Evolutionary conservation across 1,139 yeast species (phyloP), one percentile per base, ranked within the genome.

Genomic region (Protomyces arabidopsidicola): DNA sequence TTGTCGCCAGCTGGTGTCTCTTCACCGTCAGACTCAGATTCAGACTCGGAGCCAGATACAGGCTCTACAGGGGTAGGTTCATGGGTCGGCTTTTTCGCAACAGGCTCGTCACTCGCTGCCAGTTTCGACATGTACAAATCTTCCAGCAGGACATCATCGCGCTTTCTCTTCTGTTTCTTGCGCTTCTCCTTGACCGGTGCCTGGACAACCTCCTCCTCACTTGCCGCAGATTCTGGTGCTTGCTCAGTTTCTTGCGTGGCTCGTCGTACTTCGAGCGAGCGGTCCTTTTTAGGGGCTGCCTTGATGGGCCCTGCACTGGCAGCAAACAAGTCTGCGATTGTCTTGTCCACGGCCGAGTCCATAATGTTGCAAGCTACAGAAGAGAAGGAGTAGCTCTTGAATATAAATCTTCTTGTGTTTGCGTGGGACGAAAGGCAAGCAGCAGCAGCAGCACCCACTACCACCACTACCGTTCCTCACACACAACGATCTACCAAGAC

Each of bases 41-140:
- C 69, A 35, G 67, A 65, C 18, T 71, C 71, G 27, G 67, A 53
- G 12, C 57, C 59, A 45, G 56, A 35, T 58, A 62, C 68, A 9
- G 38, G 53, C 18, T 35, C 24, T 8, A 38, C 38, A 34, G 45
- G 16, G 42, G 53, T 31, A 24, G 20, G 18, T 20, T 24, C 53
- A 9, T 18, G 34, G 18, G 18, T 36, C 31, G 50, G 51, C 48
- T 53, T 34, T 45, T 59, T 54, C 9, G 60, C 53, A 51, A 55
- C 45, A 22, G 60, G 56, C 16, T 59, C 5, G 2, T 64, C 65
- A 14, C 57, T 55, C n/a, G 62, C 69, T 42, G 72, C 42, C 22
- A 73, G 48, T 48, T 71, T 72, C 34, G 58, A 62, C 63, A 72
- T 68, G 56, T 72, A 72, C 27, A 69, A 69, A 50, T 69, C 71